These are phyloP conservation scores for Pugionium cornutum DNA, from an alignment of 345 rosid species.

Conservation along the genomic window DNA sequence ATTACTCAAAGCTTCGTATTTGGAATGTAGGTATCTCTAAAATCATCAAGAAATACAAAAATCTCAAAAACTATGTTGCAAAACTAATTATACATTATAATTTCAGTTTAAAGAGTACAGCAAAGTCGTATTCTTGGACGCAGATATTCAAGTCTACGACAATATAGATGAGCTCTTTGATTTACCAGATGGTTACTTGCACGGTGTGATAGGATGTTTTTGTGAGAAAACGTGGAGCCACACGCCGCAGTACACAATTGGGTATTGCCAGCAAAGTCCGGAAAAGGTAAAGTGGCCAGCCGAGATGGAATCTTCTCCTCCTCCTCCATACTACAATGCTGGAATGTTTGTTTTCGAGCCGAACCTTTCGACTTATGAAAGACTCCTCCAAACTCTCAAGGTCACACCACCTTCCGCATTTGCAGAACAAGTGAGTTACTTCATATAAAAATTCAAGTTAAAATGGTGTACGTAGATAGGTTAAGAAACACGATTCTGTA, in stretches of 20 bases:
- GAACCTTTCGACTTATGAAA: conserved; percentile 43
- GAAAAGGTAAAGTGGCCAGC: conserved; percentile 56
- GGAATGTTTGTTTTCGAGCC: conserved; percentile 81
- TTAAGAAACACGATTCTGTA: background rate
- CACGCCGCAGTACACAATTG: conserved; percentile 48
- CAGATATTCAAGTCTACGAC: conserved; percentile 72
- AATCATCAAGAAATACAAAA: background rate
- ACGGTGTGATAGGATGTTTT: conserved; percentile 70
- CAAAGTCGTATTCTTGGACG: conserved; percentile 72
- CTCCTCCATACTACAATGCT: conserved; percentile 71
- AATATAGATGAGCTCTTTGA: conserved; percentile 73
- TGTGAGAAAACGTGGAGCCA: conserved; percentile 72
- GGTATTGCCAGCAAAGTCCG: conserved; percentile 74
- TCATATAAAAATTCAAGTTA: background rate
- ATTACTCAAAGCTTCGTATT: conserved; percentile 26
- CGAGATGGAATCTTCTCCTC: conserved; percentile 54
- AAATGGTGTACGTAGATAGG: background rate
- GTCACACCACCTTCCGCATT: conserved; percentile 62
- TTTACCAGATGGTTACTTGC: conserved; percentile 55
- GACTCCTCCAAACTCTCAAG: conserved; percentile 50
- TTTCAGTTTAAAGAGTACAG: conserved; percentile 60
- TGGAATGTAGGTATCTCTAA: conserved; percentile 24
- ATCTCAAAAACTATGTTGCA: no score
- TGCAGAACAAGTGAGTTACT: conserved; percentile 65
- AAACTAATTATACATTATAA: no score